phyloP scores from a whole-genome alignment of 1,284 basidiomycete species.

The Gomphus bonarii region DNA sequence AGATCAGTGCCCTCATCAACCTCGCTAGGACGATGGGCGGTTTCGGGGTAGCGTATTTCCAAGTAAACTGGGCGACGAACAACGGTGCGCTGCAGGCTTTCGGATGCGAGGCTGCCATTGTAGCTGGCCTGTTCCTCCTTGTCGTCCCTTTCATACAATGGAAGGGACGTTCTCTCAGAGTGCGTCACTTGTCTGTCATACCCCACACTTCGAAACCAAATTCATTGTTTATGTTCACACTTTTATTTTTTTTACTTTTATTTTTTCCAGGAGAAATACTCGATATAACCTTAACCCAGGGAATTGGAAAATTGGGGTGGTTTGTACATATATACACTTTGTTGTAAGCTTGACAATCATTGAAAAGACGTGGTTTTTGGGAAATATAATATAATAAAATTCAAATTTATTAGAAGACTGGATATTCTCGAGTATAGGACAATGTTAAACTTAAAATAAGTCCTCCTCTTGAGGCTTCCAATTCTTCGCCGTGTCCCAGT shows the following conservation, averaged over 20 bases:
- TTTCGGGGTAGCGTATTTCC: slow-evolving; percentile 55
- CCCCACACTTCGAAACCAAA: no score
- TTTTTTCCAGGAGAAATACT: neutral
- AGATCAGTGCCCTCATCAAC: slow-evolving; percentile 51
- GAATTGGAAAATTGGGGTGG: no score
- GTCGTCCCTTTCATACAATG: slow-evolving; percentile 41
- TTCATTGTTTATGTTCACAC: no score
- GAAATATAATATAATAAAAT: no score
- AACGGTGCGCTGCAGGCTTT: slow-evolving; percentile 47
- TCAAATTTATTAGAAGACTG: no score
- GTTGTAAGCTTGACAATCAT: no score
- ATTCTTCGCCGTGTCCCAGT: slow-evolving; percentile 93
- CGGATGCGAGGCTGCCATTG: slow-evolving; percentile 40
- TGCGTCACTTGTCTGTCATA: slow-evolving; percentile 24
- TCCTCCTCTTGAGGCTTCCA: slow-evolving; percentile 73
- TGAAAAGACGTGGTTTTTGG: no score
- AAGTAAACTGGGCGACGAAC: slow-evolving; percentile 46
- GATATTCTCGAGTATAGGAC: no score
- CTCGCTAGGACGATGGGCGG: slow-evolving; percentile 45
- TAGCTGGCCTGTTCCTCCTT: slow-evolving; percentile 38
- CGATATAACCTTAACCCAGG: no score
- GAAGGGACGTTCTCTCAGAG: slow-evolving; percentile 35
- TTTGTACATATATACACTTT: no score
- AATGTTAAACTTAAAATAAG: slow-evolving; percentile 34
- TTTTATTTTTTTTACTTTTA: no score